Base-by-base conservation (phyloP, 495 filamentous ascomycete genomes). In the Neurospora sp. region DNA sequence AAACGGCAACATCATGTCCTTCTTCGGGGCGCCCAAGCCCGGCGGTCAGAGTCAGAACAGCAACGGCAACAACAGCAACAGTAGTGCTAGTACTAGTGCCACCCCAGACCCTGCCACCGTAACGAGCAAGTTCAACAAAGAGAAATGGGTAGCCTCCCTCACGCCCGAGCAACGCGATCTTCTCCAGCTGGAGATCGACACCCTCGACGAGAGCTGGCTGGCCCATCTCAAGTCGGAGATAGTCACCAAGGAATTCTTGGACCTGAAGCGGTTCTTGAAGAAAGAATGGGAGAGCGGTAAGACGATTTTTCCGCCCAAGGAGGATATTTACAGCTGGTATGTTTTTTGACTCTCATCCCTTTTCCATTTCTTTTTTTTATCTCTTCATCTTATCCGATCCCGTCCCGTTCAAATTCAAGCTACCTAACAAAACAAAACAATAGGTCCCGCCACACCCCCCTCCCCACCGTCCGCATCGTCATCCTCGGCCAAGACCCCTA, bases 401-500 rank as follows among this genome's bases (percentile, higher is more conserved):
- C 31, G 31, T 31, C 31, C 31, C 31, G 31, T 35, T 35, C 35
- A 0, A 35, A 35, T 35, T 35, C 35, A 35, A 35, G 35, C 31
- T 39, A 39, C 22, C 22, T 22, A 22, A 39, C 38, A 39, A 39
- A 8, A 1, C 38, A 14, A 41, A 41, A 9, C 14, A 69, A 18
- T 27, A 96, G 93, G 93, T 96, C 93, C 70, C 90, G 94, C 40
- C 90, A 96, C 80, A 98, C 95, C 1, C 96, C 96, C 37, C 88
- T 98, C 71, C 81, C 90, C 83, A 91, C 83, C 2, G 94, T 98
- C 71, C 96, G 95, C 78, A 90, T 89, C 68, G 93, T 99, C 8
- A 92, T 99, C 80, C 77, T 98, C 59, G 96, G 96, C 73, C 96
- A 99, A 83, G 96, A 99, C 80, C 96, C 96, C 6, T 99, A 99